Evolutionary conservation across 805 yeast genomes (phyloP), one percentile per base, ranked within the genome.

Genomic region (Candida manassasensis): DNA sequence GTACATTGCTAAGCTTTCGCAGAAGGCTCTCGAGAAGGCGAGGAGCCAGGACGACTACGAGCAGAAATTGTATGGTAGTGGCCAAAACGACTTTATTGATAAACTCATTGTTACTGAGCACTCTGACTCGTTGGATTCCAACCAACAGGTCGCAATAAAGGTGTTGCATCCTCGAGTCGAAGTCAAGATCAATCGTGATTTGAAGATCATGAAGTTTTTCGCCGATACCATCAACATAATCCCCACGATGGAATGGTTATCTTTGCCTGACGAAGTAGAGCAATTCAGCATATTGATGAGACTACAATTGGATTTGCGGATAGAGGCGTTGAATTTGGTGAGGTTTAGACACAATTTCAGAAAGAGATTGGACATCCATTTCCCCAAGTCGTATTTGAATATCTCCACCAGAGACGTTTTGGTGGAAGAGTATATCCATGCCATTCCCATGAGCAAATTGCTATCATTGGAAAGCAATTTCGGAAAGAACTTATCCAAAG

Each of bases 241-340:
- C 4, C 99, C 99, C 4, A 87, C 95, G 0, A 86, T 93, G 95
- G 97, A 93, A 54, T 93, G 99, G 99, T 67, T 93, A 4, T 85
- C 96, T 3, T 63, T 93, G 32, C 98, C 97, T 0, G 90, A 82
- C 41, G 98, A 93, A 56, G 97, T 90, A 2, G 84, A 80, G 28
- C 93, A 89, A 50, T 93, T 93, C 54, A 73, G 86, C 1, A 64
- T 77, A 0, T 71, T 93, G 64, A 90, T 93, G 97, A 77, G 79
- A 26, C 57, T 86, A 33, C 99, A 93, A 58, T 63, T 93, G 38
- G 97, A 93, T 59, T 61, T 93, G 39, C 67, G 97, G 44, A 85
- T 93, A 24, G 99, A 93, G 55, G 93, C 93, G 1, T 64, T 81
- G 43, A 93, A 93, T 53, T 63, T 93, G 38, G 63, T 73, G 6